A percentile compares a stretch with the other conserved stretches of the same genome.
Evolutionary conservation across 116 monocot species (phyloP).

Genomic region (Trichopus zeylanicus): DNA sequence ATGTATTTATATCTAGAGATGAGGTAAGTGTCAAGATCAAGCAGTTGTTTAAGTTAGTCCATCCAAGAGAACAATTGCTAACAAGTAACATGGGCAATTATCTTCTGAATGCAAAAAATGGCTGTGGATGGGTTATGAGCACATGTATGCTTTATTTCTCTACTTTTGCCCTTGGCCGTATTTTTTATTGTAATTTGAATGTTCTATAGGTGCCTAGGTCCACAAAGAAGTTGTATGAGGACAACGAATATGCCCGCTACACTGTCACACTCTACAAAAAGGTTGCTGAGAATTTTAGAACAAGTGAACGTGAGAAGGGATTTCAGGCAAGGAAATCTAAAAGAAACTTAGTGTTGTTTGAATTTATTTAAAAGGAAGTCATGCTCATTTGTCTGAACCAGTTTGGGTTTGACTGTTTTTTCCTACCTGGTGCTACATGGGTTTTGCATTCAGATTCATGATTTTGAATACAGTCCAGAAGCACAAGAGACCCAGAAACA

Average conservation of each 20-base stretch:
- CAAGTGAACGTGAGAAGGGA: slow-evolving; percentile 75
- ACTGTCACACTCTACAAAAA: slow-evolving; percentile 74
- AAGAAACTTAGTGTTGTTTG: not conserved
- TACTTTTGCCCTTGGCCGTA: no score
- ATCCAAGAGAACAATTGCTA: no score
- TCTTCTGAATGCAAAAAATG: no score
- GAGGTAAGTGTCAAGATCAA: no score
- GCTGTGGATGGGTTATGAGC: no score
- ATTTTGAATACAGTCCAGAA: slow-evolving; percentile 83
- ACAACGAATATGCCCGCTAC: slow-evolving; percentile 94
- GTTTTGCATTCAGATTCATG: slow-evolving; percentile 51
- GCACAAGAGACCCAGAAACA: slow-evolving; percentile 62
- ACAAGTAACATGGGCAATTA: no score
- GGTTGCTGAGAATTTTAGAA: slow-evolving; percentile 80
- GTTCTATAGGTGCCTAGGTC: slow-evolving; percentile 76
- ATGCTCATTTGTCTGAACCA: not conserved
- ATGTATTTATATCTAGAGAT: no score
- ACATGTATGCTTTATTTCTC: no score
- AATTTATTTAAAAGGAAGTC: no score
- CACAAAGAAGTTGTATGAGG: slow-evolving; percentile 79
- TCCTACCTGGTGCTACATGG: not conserved
- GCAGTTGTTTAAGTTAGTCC: no score
- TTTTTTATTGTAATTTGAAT: no score
- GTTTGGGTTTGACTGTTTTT: not conserved
- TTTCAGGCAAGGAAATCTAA: slow-evolving; percentile 65